These are phyloP conservation scores for Kluyveromyces wickerhamii DNA, from an alignment of 805 yeast genomes.

Conservation along the genomic window DNA sequence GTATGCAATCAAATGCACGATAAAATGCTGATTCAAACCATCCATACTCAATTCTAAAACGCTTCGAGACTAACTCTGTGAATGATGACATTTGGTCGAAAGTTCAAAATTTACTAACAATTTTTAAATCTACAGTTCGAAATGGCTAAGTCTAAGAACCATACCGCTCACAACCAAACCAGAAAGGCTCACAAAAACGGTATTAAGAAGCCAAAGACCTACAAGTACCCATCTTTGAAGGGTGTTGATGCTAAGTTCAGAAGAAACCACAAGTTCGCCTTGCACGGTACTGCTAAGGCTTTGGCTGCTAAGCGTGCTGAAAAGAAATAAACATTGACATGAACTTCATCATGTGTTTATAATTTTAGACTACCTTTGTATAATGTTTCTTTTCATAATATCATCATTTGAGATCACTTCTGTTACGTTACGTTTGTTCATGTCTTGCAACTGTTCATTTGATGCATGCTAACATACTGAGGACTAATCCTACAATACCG, in stretches of 20 bases:
- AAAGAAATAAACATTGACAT: constrained; percentile 21
- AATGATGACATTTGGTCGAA: too few relatives aligned
- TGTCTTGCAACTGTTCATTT: too few relatives aligned
- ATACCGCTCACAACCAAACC: constrained; percentile 99
- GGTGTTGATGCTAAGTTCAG: constrained; percentile 99
- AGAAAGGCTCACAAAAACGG: constrained; percentile 99
- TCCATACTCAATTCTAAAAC: too few relatives aligned
- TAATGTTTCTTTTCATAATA: constrained; percentile 4
- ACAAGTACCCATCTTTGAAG: constrained; percentile 96
- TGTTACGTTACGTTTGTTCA: too few relatives aligned
- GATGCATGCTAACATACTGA: too few relatives aligned
- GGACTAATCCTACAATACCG: too few relatives aligned
- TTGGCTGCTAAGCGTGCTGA: constrained; percentile 70
- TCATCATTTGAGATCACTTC: too few relatives aligned
- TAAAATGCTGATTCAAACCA: too few relatives aligned
- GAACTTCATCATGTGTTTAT: too few relatives aligned
- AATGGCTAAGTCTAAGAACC: constrained; percentile 99
- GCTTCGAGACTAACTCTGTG: too few relatives aligned
- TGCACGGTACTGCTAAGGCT: constrained; percentile 94
- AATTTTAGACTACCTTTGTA: background rate
- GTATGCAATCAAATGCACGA: too few relatives aligned
- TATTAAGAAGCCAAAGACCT: constrained; percentile 97
- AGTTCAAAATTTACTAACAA: too few relatives aligned
- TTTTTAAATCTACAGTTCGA: constrained; percentile 21
- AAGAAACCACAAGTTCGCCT: constrained; percentile 99